Conservation (phyloP, 306 rosid species). For the Hylodesmum podocarpum region DNA sequence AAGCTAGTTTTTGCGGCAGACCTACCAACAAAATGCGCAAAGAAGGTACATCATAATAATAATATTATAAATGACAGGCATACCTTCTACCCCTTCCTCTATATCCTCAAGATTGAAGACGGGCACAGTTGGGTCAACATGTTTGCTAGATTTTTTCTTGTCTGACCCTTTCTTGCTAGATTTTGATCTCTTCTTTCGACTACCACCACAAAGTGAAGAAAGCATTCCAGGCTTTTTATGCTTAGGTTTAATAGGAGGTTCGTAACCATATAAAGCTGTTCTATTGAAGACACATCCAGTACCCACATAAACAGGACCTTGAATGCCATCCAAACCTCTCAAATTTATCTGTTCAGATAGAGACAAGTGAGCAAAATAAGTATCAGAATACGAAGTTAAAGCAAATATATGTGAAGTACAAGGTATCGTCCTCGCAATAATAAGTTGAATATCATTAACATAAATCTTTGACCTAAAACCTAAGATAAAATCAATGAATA, state of each 20-base stretch:
- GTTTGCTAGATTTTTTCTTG: slow-evolving; percentile 69
- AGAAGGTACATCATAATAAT: not conserved
- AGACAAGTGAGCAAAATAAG: not conserved
- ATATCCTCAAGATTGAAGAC: slow-evolving; percentile 79
- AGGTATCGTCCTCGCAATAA: not conserved
- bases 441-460: slow-evolving; percentile 4
- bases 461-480: not conserved
- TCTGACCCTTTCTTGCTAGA: slow-evolving; percentile 71
- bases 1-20: not conserved
- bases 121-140: slow-evolving; percentile 80
- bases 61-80: not conserved
- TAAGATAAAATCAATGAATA: not conserved
- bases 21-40: not conserved
- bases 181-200: slow-evolving; percentile 62
- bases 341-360: slow-evolving; percentile 68
- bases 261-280: slow-evolving; percentile 88
- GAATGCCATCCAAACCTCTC: slow-evolving; percentile 92
- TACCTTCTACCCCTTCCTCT: slow-evolving; percentile 94
- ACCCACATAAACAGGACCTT: slow-evolving; percentile 96
- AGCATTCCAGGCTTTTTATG: slow-evolving; percentile 62
- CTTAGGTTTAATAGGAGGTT: slow-evolving; percentile 82
- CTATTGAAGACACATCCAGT: slow-evolving; percentile 93
- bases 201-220: slow-evolving; percentile 71
- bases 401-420: not conserved
- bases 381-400: slow-evolving; percentile 1